Percentiles rank a stretch among this genome's conserved stretches.
Evolutionary conservation across 441 rosid species (phyloP).

Genomic region (Gossypium lobatum): DNA sequence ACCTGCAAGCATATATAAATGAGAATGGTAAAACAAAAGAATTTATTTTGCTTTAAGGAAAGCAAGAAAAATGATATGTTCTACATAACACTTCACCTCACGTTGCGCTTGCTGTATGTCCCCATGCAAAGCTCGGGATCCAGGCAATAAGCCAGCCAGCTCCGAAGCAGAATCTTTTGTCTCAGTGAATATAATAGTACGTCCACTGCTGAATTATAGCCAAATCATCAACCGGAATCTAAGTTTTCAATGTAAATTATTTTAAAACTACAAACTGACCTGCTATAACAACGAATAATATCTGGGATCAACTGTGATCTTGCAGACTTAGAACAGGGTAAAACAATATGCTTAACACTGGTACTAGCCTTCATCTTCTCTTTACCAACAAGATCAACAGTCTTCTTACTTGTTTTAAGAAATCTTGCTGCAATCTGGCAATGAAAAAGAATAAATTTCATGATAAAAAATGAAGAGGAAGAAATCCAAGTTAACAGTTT

Average conservation of each 20-base stretch:
- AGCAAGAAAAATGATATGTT: neutral
- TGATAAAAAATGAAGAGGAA: slow-evolving; percentile 7
- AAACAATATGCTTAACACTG: slow-evolving; percentile 74
- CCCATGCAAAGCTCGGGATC: slow-evolving; percentile 83
- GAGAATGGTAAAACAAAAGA: neutral
- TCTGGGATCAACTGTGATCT: slow-evolving; percentile 79
- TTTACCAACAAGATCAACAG: slow-evolving; percentile 94
- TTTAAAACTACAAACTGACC: slow-evolving; percentile 33
- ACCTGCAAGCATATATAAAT: slow-evolving; percentile 36
- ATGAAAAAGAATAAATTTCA: slow-evolving; percentile 12
- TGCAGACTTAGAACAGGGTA: slow-evolving; percentile 72
- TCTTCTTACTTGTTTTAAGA: slow-evolving; percentile 66
- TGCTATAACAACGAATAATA: slow-evolving; percentile 81
- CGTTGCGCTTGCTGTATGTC: slow-evolving; percentile 90
- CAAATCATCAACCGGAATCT: neutral
- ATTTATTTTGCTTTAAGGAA: neutral
- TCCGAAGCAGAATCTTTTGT: slow-evolving; percentile 82
- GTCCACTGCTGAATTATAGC: slow-evolving; percentile 67
- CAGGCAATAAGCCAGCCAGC: slow-evolving; percentile 75
- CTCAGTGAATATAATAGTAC: slow-evolving; percentile 84
- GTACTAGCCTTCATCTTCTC: slow-evolving; percentile 96
- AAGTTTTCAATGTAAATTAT: neutral
- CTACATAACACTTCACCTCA: slow-evolving; percentile 44
- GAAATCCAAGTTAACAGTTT: neutral
- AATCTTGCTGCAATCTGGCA: slow-evolving; percentile 62